Evolutionary conservation across 2,329 filamentous ascomycete genomes (phyloP).

Genomic region (Aphanoascus verrucosus): DNA sequence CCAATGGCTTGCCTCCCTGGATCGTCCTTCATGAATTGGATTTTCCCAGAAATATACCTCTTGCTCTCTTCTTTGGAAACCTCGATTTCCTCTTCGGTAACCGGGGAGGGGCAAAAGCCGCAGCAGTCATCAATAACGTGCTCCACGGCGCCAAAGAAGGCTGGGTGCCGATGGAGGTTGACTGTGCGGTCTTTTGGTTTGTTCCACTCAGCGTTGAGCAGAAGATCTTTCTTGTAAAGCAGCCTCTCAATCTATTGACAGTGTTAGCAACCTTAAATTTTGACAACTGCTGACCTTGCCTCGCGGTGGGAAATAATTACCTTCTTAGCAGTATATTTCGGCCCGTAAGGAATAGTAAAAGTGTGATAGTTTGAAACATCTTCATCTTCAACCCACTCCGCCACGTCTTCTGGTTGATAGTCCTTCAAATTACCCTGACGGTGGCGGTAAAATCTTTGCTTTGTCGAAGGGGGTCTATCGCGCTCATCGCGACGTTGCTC

Average conservation of each 20-base stretch:
- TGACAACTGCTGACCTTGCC: conserved; percentile 21
- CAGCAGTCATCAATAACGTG: conserved; percentile 75
- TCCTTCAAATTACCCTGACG: conserved; percentile 62
- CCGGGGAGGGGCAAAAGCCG: conserved; percentile 60
- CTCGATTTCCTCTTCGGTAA: conserved; percentile 60
- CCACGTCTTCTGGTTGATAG: conserved; percentile 64
- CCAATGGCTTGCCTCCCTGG: conserved; percentile 65
- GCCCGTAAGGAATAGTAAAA: conserved; percentile 37
- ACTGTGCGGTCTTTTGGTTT: conserved; percentile 62
- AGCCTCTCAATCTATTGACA: conserved; percentile 61
- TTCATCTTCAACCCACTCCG: conserved; percentile 69
- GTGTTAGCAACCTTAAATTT: conserved; percentile 24
- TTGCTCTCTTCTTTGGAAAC: conserved; percentile 61
- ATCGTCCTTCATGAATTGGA: conserved; percentile 68
- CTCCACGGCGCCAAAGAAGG: conserved; percentile 66
- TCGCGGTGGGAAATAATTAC: conserved; percentile 5
- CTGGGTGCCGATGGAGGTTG: conserved; percentile 71
- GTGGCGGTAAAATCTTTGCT: conserved; percentile 38
- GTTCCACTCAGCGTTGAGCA: conserved; percentile 83
- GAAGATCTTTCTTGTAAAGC: conserved; percentile 67
- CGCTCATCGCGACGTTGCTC: conserved; percentile 60
- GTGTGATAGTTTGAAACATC: conserved; percentile 72
- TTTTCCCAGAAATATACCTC: conserved; percentile 62
- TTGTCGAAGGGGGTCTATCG: conserved; percentile 51
- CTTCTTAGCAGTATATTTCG: conserved; percentile 29